Percentiles rank a stretch among this genome's conserved stretches.
phyloP scores from a whole-genome alignment of 176 grass and related monocot species.

The Eremochloa ophiuroides region DNA sequence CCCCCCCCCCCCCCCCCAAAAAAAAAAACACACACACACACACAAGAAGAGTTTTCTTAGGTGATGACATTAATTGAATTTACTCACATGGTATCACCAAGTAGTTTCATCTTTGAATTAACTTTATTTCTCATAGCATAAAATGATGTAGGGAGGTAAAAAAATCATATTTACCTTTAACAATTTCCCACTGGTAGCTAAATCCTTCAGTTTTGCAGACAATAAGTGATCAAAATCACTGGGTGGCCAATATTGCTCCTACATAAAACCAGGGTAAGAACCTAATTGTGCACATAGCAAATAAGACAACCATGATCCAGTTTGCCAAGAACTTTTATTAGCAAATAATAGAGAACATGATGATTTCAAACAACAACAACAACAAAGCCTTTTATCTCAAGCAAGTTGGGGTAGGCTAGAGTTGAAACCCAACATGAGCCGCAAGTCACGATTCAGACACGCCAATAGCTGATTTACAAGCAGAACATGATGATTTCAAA shows the following conservation, averaged over 20 bases:
- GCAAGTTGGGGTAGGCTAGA: too few species aligned
- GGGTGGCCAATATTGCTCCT: constrained; percentile 86
- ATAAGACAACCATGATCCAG: background rate
- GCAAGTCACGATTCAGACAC: too few species aligned
- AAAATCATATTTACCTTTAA: constrained; percentile 55
- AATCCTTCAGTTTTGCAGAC: constrained; percentile 64
- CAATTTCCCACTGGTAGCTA: constrained; percentile 69
- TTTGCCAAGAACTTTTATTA: background rate
- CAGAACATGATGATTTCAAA: background rate
- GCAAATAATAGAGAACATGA: constrained; percentile 6
- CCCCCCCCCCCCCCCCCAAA: too few species aligned
- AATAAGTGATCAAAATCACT: constrained; percentile 73
- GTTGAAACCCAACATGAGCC: too few species aligned
- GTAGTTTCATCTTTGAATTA: constrained; percentile 5
- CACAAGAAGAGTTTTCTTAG: background rate
- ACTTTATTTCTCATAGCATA: background rate
- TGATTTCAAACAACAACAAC: too few species aligned
- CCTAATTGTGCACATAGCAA: background rate
- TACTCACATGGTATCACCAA: background rate
- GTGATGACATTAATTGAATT: constrained; percentile 2
- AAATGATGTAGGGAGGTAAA: background rate
- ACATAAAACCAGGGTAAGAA: constrained; percentile 33
- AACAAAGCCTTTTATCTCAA: too few species aligned
- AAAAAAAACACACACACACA: too few species aligned
- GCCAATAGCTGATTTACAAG: too few species aligned